A percentile compares a stretch with the other conserved stretches of the same genome.
Evolutionary conservation across 371 early-diverging fungal genomes (phyloP).

Genomic region (Apophysomyces trapeziformis): DNA sequence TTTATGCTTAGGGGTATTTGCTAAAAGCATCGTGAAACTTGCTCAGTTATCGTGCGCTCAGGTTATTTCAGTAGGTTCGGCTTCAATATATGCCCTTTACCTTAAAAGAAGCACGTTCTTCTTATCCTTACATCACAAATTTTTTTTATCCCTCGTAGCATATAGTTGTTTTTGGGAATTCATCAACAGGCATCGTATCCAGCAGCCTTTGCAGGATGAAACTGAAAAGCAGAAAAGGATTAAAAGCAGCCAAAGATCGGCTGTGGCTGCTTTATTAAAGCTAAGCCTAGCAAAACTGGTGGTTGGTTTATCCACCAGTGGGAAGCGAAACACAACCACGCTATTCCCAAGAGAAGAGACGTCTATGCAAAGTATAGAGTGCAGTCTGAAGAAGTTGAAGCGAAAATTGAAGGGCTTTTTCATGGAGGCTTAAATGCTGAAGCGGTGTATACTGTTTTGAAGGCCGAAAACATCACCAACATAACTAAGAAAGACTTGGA

Average conservation of each 20-base stretch:
- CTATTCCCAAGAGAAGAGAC: background rate
- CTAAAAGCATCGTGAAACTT: too few relatives aligned
- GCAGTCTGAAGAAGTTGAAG: background rate
- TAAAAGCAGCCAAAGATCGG: background rate
- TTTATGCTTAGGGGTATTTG: too few relatives aligned
- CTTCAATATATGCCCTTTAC: too few relatives aligned
- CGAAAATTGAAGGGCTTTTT: background rate
- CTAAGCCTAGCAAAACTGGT: background rate
- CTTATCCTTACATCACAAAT: too few relatives aligned
- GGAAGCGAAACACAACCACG: background rate
- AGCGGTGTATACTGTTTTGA: too few relatives aligned
- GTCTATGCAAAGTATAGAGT: conserved; percentile 1
- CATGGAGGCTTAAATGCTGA: background rate
- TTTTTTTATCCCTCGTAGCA: too few relatives aligned
- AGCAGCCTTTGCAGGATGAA: background rate
- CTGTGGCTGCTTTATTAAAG: background rate
- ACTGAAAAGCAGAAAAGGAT: background rate
- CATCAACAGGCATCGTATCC: background rate
- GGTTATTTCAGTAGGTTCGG: too few relatives aligned
- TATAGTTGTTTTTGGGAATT: too few relatives aligned
- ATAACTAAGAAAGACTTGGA: too few relatives aligned
- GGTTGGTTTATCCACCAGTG: background rate
- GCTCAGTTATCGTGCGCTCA: too few relatives aligned
- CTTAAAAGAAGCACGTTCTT: too few relatives aligned
- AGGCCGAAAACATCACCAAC: too few relatives aligned